Conservation (phyloP, 2,329 filamentous ascomycete species). For the Pseudocercospora ulei region DNA sequence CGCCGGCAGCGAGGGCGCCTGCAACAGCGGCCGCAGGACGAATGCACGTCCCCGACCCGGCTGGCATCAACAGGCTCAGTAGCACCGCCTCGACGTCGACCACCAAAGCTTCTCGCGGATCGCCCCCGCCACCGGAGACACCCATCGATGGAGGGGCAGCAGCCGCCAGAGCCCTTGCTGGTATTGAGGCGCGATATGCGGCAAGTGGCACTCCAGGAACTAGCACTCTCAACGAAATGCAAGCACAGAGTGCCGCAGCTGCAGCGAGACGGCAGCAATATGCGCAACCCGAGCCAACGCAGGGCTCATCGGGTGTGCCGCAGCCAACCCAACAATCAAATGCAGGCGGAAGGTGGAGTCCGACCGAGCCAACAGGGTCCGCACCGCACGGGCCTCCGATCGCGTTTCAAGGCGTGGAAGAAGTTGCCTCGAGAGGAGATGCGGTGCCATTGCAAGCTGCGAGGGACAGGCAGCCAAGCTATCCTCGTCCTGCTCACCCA, state of each 20-base stretch:
- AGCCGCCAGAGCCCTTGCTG: slow-evolving; percentile 42
- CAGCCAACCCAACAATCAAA: slow-evolving; percentile 35
- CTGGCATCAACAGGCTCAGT: slow-evolving; percentile 52
- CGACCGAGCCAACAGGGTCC: slow-evolving; percentile 77
- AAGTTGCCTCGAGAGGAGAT: slow-evolving; percentile 43
- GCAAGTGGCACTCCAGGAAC: slow-evolving; percentile 82
- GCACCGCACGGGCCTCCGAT: slow-evolving; percentile 83
- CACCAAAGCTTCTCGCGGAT: slow-evolving; percentile 81
- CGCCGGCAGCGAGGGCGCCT: slow-evolving; percentile 18
- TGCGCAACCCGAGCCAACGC: slow-evolving; percentile 36
- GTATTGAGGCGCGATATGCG: slow-evolving; percentile 84
- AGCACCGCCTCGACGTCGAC: slow-evolving; percentile 91
- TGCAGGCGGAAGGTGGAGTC: slow-evolving; percentile 72
- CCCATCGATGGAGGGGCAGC: slow-evolving; percentile 50
- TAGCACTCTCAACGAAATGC: slow-evolving; percentile 66
- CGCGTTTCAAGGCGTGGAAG: slow-evolving; percentile 76
- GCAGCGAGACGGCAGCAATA: slow-evolving; percentile 75
- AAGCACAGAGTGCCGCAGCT: slow-evolving; percentile 67
- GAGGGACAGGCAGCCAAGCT: slow-evolving; percentile 19
- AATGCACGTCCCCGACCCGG: slow-evolving; percentile 46
- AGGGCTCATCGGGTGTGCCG: slow-evolving; percentile 37
- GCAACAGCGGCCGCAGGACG: slow-evolving; percentile 26
- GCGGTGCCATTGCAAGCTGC: slow-evolving; percentile 19
- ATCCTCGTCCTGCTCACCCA: slow-evolving; percentile 38
- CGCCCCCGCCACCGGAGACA: slow-evolving; percentile 88